Evolutionary conservation across 495 filamentous ascomycete species (phyloP), one percentile per base, ranked within the genome.

Genomic region (Penicillium parvum): DNA sequence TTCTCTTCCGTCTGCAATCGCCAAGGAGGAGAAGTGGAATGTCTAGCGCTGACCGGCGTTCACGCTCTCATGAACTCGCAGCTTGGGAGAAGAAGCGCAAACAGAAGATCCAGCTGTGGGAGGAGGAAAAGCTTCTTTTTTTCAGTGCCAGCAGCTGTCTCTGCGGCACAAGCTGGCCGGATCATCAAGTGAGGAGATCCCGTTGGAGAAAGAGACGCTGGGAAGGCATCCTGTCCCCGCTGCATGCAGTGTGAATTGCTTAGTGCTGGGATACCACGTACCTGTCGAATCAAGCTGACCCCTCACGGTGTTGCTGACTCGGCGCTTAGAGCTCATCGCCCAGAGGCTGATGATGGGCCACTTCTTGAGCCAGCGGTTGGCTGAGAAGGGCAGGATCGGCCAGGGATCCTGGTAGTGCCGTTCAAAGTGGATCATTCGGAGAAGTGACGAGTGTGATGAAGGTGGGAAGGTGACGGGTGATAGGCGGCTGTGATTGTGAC

Each of bases 401-500:
- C 45, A 42, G 19, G 43, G 12, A 40, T 20, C 22, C 19, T 46
- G 9, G 19, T 34, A 17, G 1, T 32, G 38, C 26, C 22, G n/a
- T 20, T 18, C 38, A 41, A 16, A 36, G 49, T 53, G 37, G 53
- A 53, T 36, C 40, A n/a, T 1, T 8, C 16, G 40, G 32, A 33
- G 32, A 27, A 16, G 62, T 57, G 58, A 63, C 41, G 50, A 53
- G 52, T 39, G 55, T 55, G 60, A 60, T 33, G 43, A 30, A 39
- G 33, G 19, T 30, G 28, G 47, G 37, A 11, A 34, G 29, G 51
- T 55, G 55, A 57, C 63, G 61, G 64, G 58, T 37, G 57, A 55
- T 48, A 15, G 47, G 50, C 43, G 43, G 54, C 36, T 67, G 66
- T 68, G 66, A 70, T 40, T 65, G 64, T 70, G 66, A 68, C 53